Conservation (phyloP, 176 grass and related monocot genomes). For the Ananas comosus region DNA sequence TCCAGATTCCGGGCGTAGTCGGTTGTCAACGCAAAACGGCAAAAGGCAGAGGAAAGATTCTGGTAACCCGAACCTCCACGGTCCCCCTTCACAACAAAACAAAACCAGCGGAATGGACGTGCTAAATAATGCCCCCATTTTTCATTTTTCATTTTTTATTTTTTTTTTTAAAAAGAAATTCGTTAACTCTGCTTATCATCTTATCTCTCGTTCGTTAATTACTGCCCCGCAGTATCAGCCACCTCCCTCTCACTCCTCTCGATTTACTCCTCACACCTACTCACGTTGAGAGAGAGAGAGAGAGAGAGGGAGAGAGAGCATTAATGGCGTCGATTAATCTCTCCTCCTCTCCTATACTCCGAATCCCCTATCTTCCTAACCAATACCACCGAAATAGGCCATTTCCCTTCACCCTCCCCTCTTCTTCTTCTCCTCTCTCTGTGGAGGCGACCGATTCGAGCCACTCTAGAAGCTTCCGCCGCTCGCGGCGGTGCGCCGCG, state of each 20-base stretch:
- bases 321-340: conserved; percentile 8
- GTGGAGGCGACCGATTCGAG: neutral
- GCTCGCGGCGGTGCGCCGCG: conserved; percentile 36
- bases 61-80: too few relatives aligned
- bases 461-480: neutral
- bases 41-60: too few relatives aligned
- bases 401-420: too few relatives aligned
- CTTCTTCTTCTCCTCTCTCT: neutral
- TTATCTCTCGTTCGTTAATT: too few relatives aligned
- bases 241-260: neutral
- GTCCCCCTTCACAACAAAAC: too few relatives aligned
- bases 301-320: neutral
- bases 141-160: too few relatives aligned
- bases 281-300: neutral
- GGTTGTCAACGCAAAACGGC: too few relatives aligned
- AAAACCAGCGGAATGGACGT: too few relatives aligned
- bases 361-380: conserved; percentile 6
- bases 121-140: too few relatives aligned
- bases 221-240: neutral
- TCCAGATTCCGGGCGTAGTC: too few relatives aligned
- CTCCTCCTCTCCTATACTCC: conserved; percentile 10
- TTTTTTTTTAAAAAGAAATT: too few relatives aligned
- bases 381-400: neutral
- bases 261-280: neutral
- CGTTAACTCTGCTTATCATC: too few relatives aligned